These are phyloP conservation scores for Ceratobasidium sp. DNA, from an alignment of 1,284 basidiomycete species.

Conservation along the genomic window DNA sequence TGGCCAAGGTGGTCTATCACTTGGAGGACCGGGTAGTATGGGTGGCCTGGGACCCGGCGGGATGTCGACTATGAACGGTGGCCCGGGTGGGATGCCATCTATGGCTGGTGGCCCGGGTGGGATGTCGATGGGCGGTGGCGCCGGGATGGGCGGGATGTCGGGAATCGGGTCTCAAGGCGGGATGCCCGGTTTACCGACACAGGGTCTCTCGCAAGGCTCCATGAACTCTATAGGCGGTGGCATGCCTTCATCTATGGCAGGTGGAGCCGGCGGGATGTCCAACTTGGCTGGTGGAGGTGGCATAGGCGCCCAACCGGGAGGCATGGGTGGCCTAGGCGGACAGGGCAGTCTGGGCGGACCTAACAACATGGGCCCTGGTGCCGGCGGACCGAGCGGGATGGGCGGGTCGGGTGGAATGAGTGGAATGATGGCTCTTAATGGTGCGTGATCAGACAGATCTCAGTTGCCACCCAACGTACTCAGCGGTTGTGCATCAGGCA, in stretches of 20 bases:
- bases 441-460: background rate
- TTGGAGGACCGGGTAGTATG: conserved; percentile 12
- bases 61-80: background rate
- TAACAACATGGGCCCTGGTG: conserved; percentile 17
- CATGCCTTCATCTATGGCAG: conserved; percentile 20
- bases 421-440: conserved; percentile 29
- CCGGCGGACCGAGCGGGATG: conserved; percentile 7
- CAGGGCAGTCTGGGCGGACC: background rate
- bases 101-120: conserved; percentile 2
- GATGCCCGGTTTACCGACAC: background rate
- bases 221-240: background rate
- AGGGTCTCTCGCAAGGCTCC: background rate
- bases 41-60: background rate
- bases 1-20: conserved; percentile 9
- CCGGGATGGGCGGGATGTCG: conserved; percentile 1
- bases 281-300: conserved; percentile 10
- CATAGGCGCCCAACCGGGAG: conserved; percentile 10
- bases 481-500: background rate
- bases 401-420: conserved; percentile 15
- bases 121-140: conserved; percentile 12
- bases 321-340: background rate
- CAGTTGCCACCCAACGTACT: background rate
- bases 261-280: conserved; percentile 11
- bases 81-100: conserved; percentile 18
- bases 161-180: conserved; percentile 2